These are phyloP conservation scores for Candida nanaspora DNA, from an alignment of 805 yeast species.

Conservation along the genomic window DNA sequence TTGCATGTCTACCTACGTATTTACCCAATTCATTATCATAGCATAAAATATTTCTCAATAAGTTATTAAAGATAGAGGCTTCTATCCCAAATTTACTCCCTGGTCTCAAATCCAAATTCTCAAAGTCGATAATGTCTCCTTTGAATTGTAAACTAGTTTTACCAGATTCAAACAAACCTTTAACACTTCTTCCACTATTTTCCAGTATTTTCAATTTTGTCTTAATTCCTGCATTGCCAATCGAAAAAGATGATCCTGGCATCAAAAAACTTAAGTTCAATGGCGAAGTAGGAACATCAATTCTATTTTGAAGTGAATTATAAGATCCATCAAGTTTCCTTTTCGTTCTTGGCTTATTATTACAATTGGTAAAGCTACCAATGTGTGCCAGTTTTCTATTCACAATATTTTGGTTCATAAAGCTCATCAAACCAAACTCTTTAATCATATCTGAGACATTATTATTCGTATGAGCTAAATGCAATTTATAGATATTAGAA, in stretches of 20 bases:
- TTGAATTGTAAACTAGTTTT: conserved; percentile 14
- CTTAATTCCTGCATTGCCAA: conserved; percentile 7
- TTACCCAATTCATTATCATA: conserved; percentile 14
- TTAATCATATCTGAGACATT: conserved; percentile 13
- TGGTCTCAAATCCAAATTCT: conserved; percentile 22
- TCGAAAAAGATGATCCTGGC: conserved; percentile 16
- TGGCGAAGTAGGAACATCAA: background rate
- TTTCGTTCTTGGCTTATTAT: background rate
- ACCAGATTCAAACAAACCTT: conserved; percentile 18
- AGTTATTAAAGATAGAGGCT: conserved; percentile 22
- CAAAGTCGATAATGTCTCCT: conserved; percentile 24
- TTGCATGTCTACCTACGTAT: conserved; percentile 18
- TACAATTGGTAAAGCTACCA: background rate
- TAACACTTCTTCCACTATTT: conserved; percentile 1
- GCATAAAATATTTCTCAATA: conserved; percentile 21
- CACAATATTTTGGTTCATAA: conserved; percentile 19
- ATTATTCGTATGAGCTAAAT: conserved; percentile 3
- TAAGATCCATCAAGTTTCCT: background rate
- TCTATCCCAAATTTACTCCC: conserved; percentile 18
- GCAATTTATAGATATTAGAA: background rate
- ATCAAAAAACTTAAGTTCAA: conserved; percentile 16
- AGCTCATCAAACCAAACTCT: conserved; percentile 16
- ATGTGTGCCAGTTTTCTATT: conserved; percentile 9
- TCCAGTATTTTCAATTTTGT: conserved; percentile 16
- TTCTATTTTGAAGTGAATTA: too few relatives aligned